Evolutionary conservation across 2,329 filamentous ascomycete species (phyloP), one percentile per base, ranked within the genome.

Genomic region (Talaromyces islandicus): DNA sequence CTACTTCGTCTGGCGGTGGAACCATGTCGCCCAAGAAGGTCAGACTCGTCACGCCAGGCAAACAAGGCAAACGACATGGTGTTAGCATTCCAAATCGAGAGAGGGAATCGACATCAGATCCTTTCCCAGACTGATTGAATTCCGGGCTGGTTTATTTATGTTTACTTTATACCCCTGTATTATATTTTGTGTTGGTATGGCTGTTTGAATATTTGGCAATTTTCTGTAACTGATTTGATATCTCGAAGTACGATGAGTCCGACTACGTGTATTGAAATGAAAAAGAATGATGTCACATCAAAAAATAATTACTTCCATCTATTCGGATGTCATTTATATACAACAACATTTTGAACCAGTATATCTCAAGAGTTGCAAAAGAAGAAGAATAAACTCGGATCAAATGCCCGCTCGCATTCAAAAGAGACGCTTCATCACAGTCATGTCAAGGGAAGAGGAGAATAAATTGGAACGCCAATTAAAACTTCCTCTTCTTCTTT

Each of bases 401-500:
- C 19, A 52, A n/a, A 52, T 52, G 48, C 17, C 17, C 14, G 27
- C 48, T 52, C 17, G 12, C 27, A 17, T 29, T 29, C 12, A 29
- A 21, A 25, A 17, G 17, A 27, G 17, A 29, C 48, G 14, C 25
- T 52, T 52, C 24, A 3, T 52, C 5, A 52, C 35, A 38, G 24
- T 53, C 51, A 29, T 56, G 7, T 56, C 35, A 46, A 7, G 10
- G 14, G 32, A 10, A 38, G 25, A 27, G 4, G 29, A 14, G 29
- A 27, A 25, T 32, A 3, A 7, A 21, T 19, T 35, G 19, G 25
- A 25, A 17, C n/a, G 21, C 19, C 17, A 54, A 29, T 75, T 69
- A 85, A 63, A 85, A 85, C 61, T 75, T 83, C 59, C 83, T 71
- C 68, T 81, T 85, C 76, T 85, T 87, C 75, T 82, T 86, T 19